Evolutionary conservation across 2,329 filamentous ascomycete genomes (phyloP), one percentile per base, ranked within the genome.

Genomic region (Dactylellina leptospora): DNA sequence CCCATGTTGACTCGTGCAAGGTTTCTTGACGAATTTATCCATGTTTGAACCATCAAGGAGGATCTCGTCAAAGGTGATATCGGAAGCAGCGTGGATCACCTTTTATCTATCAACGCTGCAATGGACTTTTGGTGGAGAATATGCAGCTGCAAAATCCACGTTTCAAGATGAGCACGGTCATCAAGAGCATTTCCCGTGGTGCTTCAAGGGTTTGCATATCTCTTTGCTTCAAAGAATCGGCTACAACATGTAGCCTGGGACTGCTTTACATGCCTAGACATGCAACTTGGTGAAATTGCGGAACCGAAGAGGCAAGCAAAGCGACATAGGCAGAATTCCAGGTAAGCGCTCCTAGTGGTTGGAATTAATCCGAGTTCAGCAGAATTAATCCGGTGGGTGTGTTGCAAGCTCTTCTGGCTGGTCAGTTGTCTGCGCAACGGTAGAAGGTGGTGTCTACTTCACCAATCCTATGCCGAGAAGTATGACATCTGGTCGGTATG

Each of bases 321-420:
- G n/a, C 50, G 44, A 48, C 66, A 71, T 56, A 71, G 66, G 66
- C 66, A 63, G 45, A 71, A 71, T 71, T 54, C 51, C 28, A 72
- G 59, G 53, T 51, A 64, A 62, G 62, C 48, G 53, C 53, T 63
- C 66, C 66, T 59, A 63, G 53, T 72, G 58, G 59, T 55, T 50
- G 53, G n/a, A 59, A 72, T 64, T 72, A 64, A 72, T 64, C 59
- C 68, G 59, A 60, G 68, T 20, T 48, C 44, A 58, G 27, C 22
- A 48, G 13, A 72, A 72, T 72, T 72, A 72, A 72, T 72, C 68
- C 68, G 68, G 59, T 72, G 68, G 59, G 59, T 64, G 68, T 72
- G 68, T 72, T 64, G 68, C 68, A 63, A 58, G 55, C 47, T 22
- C 27, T 56, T 38, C 55, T 69, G 63, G 38, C 56, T 61, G 56